Percentiles rank a stretch among this genome's conserved stretches.
Evolutionary conservation across 1,284 basidiomycete genomes (phyloP).

Genomic region (Anthracocystis setariae): DNA sequence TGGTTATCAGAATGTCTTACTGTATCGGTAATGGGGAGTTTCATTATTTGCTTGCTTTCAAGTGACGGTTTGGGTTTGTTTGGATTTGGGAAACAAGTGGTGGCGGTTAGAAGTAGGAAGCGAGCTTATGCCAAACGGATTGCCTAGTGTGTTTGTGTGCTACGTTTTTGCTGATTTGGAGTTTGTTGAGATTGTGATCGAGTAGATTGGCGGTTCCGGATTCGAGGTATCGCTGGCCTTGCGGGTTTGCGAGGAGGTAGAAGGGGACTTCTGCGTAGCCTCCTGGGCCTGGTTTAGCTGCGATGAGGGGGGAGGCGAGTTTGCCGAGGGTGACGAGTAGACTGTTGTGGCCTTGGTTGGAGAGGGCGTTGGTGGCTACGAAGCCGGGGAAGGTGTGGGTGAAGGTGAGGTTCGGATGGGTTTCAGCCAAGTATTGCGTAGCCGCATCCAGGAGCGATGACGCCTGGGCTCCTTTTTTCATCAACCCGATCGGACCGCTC

Average conservation of each 20-base stretch:
- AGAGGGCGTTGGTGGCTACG: conserved; percentile 58
- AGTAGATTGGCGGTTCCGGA: conserved; percentile 45
- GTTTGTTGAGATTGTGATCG: conserved; percentile 30
- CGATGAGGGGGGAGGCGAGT: conserved; percentile 40
- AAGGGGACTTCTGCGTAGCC: conserved; percentile 58
- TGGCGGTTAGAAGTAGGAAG: conserved; percentile 22
- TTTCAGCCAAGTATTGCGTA: conserved; percentile 27
- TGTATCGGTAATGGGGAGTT: background rate
- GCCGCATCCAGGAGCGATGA: conserved; percentile 52
- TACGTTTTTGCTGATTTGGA: conserved; percentile 30
- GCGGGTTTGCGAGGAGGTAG: conserved; percentile 45
- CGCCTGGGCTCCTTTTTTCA: conserved; percentile 33
- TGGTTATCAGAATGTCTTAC: background rate
- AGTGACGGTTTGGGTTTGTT: background rate
- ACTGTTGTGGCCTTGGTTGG: conserved; percentile 62
- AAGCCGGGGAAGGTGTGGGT: conserved; percentile 61
- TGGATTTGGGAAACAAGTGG: no score
- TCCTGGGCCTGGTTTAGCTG: conserved; percentile 30
- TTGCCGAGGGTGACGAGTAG: conserved; percentile 52
- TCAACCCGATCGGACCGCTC: conserved; percentile 36
- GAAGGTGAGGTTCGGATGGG: conserved; percentile 51
- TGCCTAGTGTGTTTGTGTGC: conserved; percentile 11
- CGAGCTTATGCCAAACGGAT: conserved; percentile 30
- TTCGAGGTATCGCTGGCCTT: conserved; percentile 45
- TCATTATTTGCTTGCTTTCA: background rate